A percentile compares a stretch with the other conserved stretches of the same genome.
phyloP scores from a whole-genome alignment of 345 rosid species.

The Eucalyptus polybractea region DNA sequence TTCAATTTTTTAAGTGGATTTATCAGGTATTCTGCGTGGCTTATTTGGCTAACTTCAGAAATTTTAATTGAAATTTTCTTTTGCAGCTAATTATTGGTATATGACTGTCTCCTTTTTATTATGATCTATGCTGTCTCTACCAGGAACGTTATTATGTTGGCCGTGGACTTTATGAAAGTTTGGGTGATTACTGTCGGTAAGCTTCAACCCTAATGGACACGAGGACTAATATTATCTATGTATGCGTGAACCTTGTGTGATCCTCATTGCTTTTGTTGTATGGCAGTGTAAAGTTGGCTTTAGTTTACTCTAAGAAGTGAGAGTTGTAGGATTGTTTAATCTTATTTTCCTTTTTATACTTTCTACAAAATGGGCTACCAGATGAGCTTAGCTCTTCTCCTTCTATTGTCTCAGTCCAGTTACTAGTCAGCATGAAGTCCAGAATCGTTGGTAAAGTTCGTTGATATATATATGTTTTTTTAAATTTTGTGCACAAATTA shows the following conservation, averaged over 20 bases:
- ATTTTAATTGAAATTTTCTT: background rate
- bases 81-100: background rate
- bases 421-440: background rate
- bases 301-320: background rate
- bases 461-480: background rate
- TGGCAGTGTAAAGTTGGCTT: background rate
- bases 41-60: background rate
- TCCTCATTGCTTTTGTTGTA: background rate
- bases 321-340: background rate
- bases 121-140: conserved; percentile 10
- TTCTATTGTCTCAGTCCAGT: background rate
- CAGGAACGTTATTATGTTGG: conserved; percentile 97
- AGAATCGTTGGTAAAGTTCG: background rate
- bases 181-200: conserved; percentile 88
- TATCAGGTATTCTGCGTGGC: conserved; percentile 49
- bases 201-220: background rate
- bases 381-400: background rate
- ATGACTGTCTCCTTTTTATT: background rate
- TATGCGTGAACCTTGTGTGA: background rate
- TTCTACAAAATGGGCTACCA: background rate
- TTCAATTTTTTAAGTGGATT: conserved; percentile 98
- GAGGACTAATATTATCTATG: background rate
- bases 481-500: background rate
- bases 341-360: background rate
- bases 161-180: conserved; percentile 84